Base-by-base conservation (phyloP, 306 rosid genomes). In the Prunus mume region DNA sequence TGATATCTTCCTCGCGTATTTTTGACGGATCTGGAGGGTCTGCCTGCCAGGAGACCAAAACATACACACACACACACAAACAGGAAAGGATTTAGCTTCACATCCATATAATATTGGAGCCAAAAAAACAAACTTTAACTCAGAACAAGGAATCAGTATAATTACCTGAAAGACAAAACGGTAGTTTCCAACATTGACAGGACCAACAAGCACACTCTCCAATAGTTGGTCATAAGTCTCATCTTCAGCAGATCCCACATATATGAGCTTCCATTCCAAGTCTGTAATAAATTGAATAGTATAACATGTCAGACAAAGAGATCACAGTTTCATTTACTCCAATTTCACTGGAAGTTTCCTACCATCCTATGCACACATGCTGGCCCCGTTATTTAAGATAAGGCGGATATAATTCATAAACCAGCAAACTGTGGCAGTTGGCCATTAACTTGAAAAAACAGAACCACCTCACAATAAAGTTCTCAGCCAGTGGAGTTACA, bases 181-280 rank as follows among this genome's bases (percentile, higher is more conserved):
- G 72, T 90, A 94, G 80, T 94, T 94, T 62, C 97, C 98, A 71
- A 94, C 92, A 76, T 94, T 94, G 75, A 92, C 95, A 52, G 95
- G 97, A 79, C 97, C 96, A 72, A 94, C 98, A 50, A 94, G 95
- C 5, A 93, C 97, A 72, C 98, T 91, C 84, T 93, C 98, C 49
- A 93, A 60, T 28, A 90, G 82, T 79, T 94, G 98, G 76, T 94
- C 98, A 76, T 92, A 94, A 0, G 92, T 94, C 86, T 92, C 97
- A 79, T 92, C 97, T 85, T 92, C 97, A 30, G 97, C 96, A 75
- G 97, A 92, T 68, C 97, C 97, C 45, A 94, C 98, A 30, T 94
- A 94, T 60, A 80, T 90, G 67, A 94, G 98, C 84, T 94, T 92
- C 98, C 97, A 90, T 78, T 94, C 98, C 88, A 92, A 83, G 83